A percentile compares a stretch with the other conserved stretches of the same genome.
phyloP scores from a whole-genome alignment of 2,329 filamentous ascomycete genomes.

The Lecanoromycetidae sp. region DNA sequence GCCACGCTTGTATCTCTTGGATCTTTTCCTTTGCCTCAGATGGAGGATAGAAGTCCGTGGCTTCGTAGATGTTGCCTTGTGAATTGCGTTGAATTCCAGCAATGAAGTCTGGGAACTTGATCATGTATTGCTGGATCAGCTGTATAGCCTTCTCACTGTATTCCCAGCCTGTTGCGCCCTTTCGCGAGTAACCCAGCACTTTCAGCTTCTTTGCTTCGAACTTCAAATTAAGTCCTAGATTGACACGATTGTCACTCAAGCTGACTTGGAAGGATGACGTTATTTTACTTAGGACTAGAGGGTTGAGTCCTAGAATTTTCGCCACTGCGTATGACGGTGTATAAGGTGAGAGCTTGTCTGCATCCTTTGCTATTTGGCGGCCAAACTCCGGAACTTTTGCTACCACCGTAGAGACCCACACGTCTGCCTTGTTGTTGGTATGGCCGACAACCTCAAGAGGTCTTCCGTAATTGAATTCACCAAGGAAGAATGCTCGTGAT shows the following conservation, averaged over 20 bases:
- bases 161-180: conserved; percentile 80
- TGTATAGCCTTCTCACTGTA: conserved; percentile 77
- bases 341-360: conserved; percentile 63
- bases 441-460: conserved; percentile 75
- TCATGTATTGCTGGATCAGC: conserved; percentile 79
- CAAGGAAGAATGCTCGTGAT: conserved; percentile 81
- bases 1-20: conserved; percentile 87
- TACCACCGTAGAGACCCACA: conserved; percentile 62
- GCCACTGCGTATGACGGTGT: conserved; percentile 82
- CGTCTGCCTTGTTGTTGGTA: conserved; percentile 59
- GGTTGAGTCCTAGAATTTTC: conserved; percentile 66
- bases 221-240: conserved; percentile 89
- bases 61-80: conserved; percentile 68
- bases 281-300: conserved; percentile 84
- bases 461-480: conserved; percentile 83
- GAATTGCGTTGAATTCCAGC: conserved; percentile 76
- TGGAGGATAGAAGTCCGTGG: conserved; percentile 73
- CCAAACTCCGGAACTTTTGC: conserved; percentile 72
- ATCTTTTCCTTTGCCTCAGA: conserved; percentile 64
- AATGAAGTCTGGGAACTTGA: conserved; percentile 89
- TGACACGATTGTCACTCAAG: conserved; percentile 70
- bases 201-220: conserved; percentile 94
- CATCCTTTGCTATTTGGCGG: conserved; percentile 55
- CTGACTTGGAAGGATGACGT: conserved; percentile 85
- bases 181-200: conserved; percentile 87